These are phyloP conservation scores for Naganishia randhawae DNA, from an alignment of 768 basidiomycete species.

Conservation along the genomic window DNA sequence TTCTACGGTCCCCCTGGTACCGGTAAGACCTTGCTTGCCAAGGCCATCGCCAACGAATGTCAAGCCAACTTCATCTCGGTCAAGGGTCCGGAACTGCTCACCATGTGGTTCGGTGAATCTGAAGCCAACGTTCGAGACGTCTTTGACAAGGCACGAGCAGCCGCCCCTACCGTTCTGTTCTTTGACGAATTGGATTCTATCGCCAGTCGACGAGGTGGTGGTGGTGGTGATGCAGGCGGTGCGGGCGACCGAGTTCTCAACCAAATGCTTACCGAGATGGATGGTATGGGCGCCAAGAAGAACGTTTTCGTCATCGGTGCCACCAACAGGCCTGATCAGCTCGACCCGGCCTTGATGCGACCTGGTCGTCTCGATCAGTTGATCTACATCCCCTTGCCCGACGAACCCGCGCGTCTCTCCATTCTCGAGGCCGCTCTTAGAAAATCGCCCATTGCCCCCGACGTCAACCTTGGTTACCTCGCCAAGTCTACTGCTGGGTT, in stretches of 20 bases:
- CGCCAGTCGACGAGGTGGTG: slow-evolving; percentile 86
- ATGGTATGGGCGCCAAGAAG: slow-evolving; percentile 98
- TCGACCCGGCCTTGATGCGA: slow-evolving; percentile 85
- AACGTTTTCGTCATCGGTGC: slow-evolving; percentile 85
- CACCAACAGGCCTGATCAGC: slow-evolving; percentile 94
- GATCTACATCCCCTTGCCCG: slow-evolving; percentile 97
- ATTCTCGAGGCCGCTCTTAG: slow-evolving; percentile 88
- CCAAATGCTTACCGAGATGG: slow-evolving; percentile 96
- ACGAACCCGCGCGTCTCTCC: slow-evolving; percentile 81
- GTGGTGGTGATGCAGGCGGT: slow-evolving; percentile 84
- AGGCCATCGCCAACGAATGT: slow-evolving; percentile 99
- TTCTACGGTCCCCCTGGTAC: slow-evolving; percentile 99
- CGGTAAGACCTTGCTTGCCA: slow-evolving; percentile 97
- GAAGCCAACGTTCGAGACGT: slow-evolving; percentile 99
- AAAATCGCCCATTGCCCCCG: slow-evolving; percentile 78
- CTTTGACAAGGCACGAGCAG: slow-evolving; percentile 98
- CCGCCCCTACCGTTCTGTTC: slow-evolving; percentile 99
- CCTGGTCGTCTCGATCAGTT: slow-evolving; percentile 96
- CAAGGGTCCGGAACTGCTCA: slow-evolving; percentile 91
- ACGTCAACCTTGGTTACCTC: slow-evolving; percentile 80
- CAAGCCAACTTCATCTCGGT: slow-evolving; percentile 99
- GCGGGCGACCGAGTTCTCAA: slow-evolving; percentile 90
- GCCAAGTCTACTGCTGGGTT: slow-evolving; percentile 92
- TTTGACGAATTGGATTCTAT: slow-evolving; percentile 99
- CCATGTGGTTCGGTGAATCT: slow-evolving; percentile 98